phyloP scores from a whole-genome alignment of 192 early-diverging fungal genomes.

The Diversispora epigaea region DNA sequence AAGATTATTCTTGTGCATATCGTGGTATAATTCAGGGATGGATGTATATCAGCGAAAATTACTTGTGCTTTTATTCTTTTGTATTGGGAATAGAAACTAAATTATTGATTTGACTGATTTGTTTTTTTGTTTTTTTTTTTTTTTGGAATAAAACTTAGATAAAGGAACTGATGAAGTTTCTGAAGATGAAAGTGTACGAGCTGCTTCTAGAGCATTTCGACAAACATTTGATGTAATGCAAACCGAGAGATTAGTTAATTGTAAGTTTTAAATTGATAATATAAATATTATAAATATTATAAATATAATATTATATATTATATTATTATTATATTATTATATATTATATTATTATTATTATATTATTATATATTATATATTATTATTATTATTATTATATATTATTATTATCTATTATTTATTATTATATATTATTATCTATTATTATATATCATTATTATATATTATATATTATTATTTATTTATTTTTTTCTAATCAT shows the following conservation, averaged over 20 bases:
- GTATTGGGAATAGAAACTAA: slow-evolving; percentile 86
- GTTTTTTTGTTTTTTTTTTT: no score
- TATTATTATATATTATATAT: no score
- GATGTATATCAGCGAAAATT: slow-evolving; percentile 94
- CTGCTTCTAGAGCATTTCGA: slow-evolving; percentile 83
- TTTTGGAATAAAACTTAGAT: slow-evolving; percentile 43
- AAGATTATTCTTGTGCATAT: slow-evolving; percentile 90
- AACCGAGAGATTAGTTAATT: slow-evolving; percentile 87
- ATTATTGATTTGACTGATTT: not conserved
- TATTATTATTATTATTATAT: not conserved
- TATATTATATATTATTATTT: not conserved
- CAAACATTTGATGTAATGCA: slow-evolving; percentile 82
- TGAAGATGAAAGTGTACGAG: slow-evolving; percentile 82
- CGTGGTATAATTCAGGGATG: slow-evolving; percentile 90
- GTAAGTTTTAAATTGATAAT: slow-evolving; percentile 45
- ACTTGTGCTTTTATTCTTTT: slow-evolving; percentile 94
- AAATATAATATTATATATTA: no score
- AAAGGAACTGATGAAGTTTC: slow-evolving; percentile 77
- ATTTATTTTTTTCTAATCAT: not conserved
- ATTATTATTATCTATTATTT: not conserved
- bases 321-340: no score
- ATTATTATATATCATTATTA: not conserved
- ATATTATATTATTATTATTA: no score
- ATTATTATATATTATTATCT: not conserved
- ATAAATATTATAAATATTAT: no score